Conservation (phyloP, 768 basidiomycete species). For the Mrakia hoshinonis region DNA sequence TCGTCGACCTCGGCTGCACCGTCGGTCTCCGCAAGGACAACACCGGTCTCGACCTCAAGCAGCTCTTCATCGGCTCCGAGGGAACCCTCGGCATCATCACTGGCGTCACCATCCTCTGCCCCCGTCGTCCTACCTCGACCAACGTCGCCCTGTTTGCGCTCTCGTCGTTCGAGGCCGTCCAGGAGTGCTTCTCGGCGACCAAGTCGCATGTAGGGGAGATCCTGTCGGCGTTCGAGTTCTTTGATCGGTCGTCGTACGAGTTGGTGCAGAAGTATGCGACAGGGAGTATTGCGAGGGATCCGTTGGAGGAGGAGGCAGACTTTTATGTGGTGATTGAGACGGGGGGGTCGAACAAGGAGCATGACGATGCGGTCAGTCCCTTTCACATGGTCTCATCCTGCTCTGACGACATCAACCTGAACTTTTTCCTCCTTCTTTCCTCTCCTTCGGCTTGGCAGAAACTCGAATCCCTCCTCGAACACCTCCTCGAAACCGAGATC, state of each 20-base stretch:
- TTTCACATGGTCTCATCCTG: too few relatives aligned
- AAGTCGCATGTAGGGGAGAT: conserved; percentile 84
- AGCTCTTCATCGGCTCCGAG: conserved; percentile 94
- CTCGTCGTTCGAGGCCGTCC: conserved; percentile 74
- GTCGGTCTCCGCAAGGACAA: conserved; percentile 82
- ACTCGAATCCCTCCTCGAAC: conserved; percentile 67
- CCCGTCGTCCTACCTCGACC: conserved; percentile 62
- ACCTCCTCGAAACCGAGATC: conserved; percentile 64
- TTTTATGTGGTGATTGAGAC: conserved; percentile 80
- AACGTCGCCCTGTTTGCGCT: conserved; percentile 89
- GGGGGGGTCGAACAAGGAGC: conserved; percentile 80
- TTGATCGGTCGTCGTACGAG: conserved; percentile 76
- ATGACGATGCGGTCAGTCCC: conserved; percentile 73
- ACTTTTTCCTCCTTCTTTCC: neutral
- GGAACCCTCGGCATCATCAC: conserved; percentile 94
- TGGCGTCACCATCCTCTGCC: conserved; percentile 86
- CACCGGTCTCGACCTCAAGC: conserved; percentile 98
- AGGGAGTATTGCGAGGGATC: conserved; percentile 26
- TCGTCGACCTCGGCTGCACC: conserved; percentile 75
- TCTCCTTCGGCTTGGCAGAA: conserved; percentile 51
- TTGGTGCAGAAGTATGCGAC: conserved; percentile 47
- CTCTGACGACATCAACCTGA: too few relatives aligned
- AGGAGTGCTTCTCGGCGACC: conserved; percentile 71
- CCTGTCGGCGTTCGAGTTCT: conserved; percentile 93
- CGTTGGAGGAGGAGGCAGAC: conserved; percentile 63